Percentiles rank a stretch among this genome's conserved stretches.
phyloP scores from a whole-genome alignment of 805 yeast species.

The Candida easanensis region DNA sequence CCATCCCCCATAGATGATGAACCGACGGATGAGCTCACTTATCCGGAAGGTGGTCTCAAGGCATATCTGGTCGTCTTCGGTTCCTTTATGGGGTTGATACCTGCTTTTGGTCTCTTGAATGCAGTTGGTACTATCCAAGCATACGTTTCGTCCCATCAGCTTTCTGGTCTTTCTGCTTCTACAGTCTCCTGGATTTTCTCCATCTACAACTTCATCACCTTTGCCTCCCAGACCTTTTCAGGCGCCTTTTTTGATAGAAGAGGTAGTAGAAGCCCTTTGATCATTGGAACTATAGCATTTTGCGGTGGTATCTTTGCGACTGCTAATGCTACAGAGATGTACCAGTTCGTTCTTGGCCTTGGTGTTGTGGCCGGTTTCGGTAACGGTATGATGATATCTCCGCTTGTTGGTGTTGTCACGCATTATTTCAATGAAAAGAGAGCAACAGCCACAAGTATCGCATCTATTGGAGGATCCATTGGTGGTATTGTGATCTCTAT shows the following conservation, averaged over 20 bases:
- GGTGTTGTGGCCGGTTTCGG: constrained; percentile 57
- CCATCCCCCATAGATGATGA: not conserved
- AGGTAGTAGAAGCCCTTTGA: constrained; percentile 44
- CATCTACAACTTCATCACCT: constrained; percentile 46
- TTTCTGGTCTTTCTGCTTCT: constrained; percentile 41
- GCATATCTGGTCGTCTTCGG: constrained; percentile 60
- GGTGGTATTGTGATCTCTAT: constrained; percentile 56
- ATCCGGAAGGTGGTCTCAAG: constrained; percentile 58
- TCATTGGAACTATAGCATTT: constrained; percentile 38
- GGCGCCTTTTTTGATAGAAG: constrained; percentile 58
- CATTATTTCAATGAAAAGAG: constrained; percentile 61
- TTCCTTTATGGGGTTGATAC: constrained; percentile 52
- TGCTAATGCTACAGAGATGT: constrained; percentile 46
- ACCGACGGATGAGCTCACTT: constrained; percentile 23
- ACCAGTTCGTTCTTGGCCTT: constrained; percentile 60
- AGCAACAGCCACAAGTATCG: constrained; percentile 50
- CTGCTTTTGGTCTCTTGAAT: constrained; percentile 55
- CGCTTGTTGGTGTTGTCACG: constrained; percentile 55
- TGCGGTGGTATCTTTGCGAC: constrained; percentile 48
- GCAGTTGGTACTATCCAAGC: constrained; percentile 62
- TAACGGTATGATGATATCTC: constrained; percentile 52
- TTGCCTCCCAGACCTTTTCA: constrained; percentile 44
- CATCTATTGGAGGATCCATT: constrained; percentile 48
- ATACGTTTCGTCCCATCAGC: constrained; percentile 53
- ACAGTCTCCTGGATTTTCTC: constrained; percentile 66